phyloP scores from a whole-genome alignment of 2,329 filamentous ascomycete genomes.

The Arthrobotrys sphaeroides region DNA sequence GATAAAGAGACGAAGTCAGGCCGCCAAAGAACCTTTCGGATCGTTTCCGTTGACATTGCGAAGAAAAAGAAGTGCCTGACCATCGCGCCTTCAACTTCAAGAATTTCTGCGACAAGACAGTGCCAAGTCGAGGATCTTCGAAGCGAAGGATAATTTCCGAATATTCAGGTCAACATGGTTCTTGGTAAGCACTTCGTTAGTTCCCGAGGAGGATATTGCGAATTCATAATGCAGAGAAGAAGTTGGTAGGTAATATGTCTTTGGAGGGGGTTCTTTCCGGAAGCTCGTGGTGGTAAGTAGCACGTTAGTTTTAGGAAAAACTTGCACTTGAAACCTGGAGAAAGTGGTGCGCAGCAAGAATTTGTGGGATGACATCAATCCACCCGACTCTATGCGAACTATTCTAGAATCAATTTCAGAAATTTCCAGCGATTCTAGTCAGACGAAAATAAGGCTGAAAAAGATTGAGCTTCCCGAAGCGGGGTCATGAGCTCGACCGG shows the following conservation, averaged over 20 bases:
- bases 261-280: not conserved
- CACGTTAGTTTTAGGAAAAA: too few relatives aligned
- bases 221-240: not conserved
- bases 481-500: not conserved
- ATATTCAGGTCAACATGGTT: not conserved
- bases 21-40: not conserved
- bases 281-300: not conserved
- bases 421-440: not conserved
- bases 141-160: conserved; percentile 23
- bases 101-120: not conserved
- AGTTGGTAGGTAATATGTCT: too few relatives aligned
- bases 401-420: too few relatives aligned
- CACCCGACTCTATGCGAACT: too few relatives aligned
- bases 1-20: not conserved
- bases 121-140: not conserved
- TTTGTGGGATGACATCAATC: too few relatives aligned
- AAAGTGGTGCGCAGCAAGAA: too few relatives aligned
- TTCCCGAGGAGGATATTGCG: conserved; percentile 1
- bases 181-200: not conserved
- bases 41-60: not conserved
- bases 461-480: not conserved
- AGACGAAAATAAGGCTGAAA: not conserved
- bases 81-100: not conserved
- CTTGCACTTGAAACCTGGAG: conserved; percentile 2
- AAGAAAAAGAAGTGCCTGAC: not conserved